Conservation (phyloP, 2,329 filamentous ascomycete species). For the Penicillium sp. region DNA sequence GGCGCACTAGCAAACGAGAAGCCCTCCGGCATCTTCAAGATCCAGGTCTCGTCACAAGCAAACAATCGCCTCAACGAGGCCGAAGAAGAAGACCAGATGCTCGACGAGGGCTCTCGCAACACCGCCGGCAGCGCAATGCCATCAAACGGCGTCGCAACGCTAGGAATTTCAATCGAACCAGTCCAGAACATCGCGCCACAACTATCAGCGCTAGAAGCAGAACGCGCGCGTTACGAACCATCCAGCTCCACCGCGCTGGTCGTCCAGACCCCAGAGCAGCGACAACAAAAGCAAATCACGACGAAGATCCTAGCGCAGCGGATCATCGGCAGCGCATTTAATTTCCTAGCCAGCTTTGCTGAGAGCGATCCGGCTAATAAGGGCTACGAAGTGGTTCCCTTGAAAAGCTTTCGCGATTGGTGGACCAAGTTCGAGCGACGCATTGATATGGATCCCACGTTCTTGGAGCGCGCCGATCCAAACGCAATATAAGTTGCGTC, state of each 20-base stretch:
- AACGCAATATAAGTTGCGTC: conserved; percentile 30
- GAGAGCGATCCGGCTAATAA: conserved; percentile 59
- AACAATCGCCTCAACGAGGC: conserved; percentile 36
- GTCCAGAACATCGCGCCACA: conserved; percentile 73
- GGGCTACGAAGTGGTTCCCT: conserved; percentile 84
- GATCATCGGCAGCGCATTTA: conserved; percentile 97
- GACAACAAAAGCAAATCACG: conserved; percentile 54
- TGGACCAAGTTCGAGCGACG: conserved; percentile 94
- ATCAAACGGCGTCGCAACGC: conserved; percentile 62
- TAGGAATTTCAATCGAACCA: conserved; percentile 84
- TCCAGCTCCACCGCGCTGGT: conserved; percentile 38
- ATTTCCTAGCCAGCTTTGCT: conserved; percentile 90
- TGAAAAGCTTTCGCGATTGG: conserved; percentile 96
- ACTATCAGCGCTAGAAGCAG: conserved; percentile 62
- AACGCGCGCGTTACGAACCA: conserved; percentile 29
- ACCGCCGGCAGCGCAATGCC: conserved; percentile 30
- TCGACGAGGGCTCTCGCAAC: conserved; percentile 51
- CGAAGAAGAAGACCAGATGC: conserved; percentile 53
- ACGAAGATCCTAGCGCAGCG: conserved; percentile 84
- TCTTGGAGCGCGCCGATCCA: conserved; percentile 75
- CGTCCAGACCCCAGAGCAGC: conserved; percentile 34
- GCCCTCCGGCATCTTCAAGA: conserved; percentile 88
- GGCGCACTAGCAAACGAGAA: conserved; percentile 90
- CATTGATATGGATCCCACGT: conserved; percentile 83
- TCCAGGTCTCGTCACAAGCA: conserved; percentile 50